These are phyloP conservation scores for Stachybotrys echinatus DNA, from an alignment of 2,329 filamentous ascomycete genomes.

Conservation along the genomic window DNA sequence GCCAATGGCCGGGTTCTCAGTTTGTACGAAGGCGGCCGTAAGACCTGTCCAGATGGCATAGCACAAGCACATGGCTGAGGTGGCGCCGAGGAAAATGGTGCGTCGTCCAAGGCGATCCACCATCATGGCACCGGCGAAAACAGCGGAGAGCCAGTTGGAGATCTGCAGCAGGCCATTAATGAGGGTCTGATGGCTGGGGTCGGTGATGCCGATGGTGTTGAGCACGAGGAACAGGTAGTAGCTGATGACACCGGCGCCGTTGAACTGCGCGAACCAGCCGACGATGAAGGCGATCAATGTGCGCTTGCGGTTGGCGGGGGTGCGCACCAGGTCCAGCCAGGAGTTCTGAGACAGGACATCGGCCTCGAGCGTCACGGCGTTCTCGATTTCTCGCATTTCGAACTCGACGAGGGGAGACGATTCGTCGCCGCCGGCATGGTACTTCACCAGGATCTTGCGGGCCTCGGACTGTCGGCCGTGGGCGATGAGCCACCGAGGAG, in stretches of 20 bases:
- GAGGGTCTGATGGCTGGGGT: background rate
- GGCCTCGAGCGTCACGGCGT: slow-evolving; percentile 24
- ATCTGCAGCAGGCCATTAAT: background rate
- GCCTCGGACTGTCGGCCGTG: slow-evolving; percentile 27
- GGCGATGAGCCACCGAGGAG: slow-evolving; percentile 23
- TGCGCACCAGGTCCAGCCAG: slow-evolving; percentile 31
- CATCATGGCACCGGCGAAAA: slow-evolving; percentile 1
- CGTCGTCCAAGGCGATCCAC: background rate
- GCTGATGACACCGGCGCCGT: background rate
- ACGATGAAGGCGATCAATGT: slow-evolving; percentile 2
- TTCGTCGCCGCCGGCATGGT: slow-evolving; percentile 35
- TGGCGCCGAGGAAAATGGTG: background rate
- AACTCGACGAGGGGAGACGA: slow-evolving; percentile 32
- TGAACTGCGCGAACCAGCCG: slow-evolving; percentile 1
- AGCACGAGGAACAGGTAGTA: slow-evolving; percentile 1
- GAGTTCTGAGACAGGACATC: slow-evolving; percentile 27
- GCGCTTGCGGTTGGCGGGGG: slow-evolving; percentile 22
- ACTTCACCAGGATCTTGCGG: slow-evolving; percentile 28
- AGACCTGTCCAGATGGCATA: background rate
- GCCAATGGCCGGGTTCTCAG: background rate
- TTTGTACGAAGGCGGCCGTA: background rate
- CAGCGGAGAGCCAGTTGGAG: background rate
- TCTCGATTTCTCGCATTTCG: slow-evolving; percentile 34
- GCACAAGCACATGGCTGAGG: background rate
- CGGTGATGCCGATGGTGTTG: slow-evolving; percentile 1